Conservation (phyloP, 768 basidiomycete genomes). For the Lyophyllum shimeji region DNA sequence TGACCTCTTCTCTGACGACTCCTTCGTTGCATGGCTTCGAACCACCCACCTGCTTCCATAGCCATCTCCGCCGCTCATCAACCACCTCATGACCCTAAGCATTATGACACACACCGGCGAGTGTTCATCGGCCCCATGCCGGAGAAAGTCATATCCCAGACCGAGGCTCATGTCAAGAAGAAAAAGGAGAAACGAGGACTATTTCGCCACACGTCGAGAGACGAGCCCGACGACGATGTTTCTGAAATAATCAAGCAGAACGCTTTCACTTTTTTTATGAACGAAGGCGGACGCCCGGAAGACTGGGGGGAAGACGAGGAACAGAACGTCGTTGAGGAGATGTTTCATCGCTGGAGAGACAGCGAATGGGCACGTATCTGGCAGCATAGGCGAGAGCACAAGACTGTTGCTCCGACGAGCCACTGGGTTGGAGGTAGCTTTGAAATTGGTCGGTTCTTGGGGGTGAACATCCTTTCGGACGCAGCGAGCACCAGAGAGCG, state of each 20-base stretch:
- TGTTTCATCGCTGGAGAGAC: constrained; percentile 60
- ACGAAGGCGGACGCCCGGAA: constrained; percentile 60
- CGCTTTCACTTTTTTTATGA: constrained; percentile 63
- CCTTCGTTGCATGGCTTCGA: constrained; percentile 8
- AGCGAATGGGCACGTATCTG: constrained; percentile 63
- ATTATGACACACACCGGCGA: constrained; percentile 41
- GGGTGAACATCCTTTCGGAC: constrained; percentile 57
- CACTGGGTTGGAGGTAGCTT: constrained; percentile 77
- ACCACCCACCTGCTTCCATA: constrained; percentile 17
- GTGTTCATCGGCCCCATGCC: constrained; percentile 81
- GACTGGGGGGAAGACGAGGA: constrained; percentile 66
- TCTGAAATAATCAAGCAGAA: constrained; percentile 54
- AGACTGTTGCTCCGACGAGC: constrained; percentile 20
- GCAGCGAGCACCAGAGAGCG: constrained; percentile 18
- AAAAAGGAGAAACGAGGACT: constrained; percentile 26
- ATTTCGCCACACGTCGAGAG: constrained; percentile 22
- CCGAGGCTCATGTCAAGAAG: constrained; percentile 32
- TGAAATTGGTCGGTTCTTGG: constrained; percentile 75
- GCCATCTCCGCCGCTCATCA: constrained; percentile 12
- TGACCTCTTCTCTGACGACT: neutral
- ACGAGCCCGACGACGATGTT: constrained; percentile 33
- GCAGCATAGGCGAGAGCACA: constrained; percentile 34
- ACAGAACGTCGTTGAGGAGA: constrained; percentile 49
- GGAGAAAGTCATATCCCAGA: constrained; percentile 48
- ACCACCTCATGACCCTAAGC: constrained; percentile 13